Conservation (phyloP, 2,329 filamentous ascomycete species). For the Verticillium nubilum region DNA sequence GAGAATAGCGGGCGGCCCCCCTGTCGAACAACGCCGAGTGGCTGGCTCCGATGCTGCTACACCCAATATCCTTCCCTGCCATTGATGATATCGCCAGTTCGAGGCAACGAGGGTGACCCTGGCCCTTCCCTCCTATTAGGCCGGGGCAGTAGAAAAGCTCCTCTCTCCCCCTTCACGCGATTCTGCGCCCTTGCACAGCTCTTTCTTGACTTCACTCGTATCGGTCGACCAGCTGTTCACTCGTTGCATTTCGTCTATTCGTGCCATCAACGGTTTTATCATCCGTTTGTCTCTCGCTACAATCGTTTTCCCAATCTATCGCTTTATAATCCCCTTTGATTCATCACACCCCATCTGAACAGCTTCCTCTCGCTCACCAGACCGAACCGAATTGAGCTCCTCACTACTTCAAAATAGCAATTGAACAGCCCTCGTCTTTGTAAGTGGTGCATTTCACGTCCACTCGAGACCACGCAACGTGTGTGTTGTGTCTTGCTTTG, state of each 20-base stretch:
- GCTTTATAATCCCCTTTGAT: background rate
- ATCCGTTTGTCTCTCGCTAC: constrained; percentile 7
- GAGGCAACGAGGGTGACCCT: background rate
- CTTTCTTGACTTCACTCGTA: background rate
- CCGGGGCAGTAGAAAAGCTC: constrained; percentile 3
- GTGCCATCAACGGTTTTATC: background rate
- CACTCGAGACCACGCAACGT: background rate
- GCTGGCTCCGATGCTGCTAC: constrained; percentile 12
- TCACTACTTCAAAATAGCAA: background rate
- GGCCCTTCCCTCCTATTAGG: constrained; percentile 1
- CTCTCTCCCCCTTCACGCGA: constrained; percentile 1
- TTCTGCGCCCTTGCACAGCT: background rate
- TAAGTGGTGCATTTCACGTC: background rate
- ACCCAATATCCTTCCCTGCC: constrained; percentile 5
- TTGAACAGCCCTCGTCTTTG: background rate
- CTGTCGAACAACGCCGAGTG: constrained; percentile 12
- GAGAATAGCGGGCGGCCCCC: background rate
- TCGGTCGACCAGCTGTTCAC: background rate
- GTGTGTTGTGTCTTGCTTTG: background rate
- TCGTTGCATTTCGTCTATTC: background rate
- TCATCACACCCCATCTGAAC: background rate
- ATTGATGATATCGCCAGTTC: background rate
- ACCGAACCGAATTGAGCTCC: background rate
- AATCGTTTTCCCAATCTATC: background rate
- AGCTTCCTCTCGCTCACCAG: background rate